These are phyloP conservation scores for Yarrowia yakushimensis DNA, from an alignment of 805 yeast species.

Conservation along the genomic window DNA sequence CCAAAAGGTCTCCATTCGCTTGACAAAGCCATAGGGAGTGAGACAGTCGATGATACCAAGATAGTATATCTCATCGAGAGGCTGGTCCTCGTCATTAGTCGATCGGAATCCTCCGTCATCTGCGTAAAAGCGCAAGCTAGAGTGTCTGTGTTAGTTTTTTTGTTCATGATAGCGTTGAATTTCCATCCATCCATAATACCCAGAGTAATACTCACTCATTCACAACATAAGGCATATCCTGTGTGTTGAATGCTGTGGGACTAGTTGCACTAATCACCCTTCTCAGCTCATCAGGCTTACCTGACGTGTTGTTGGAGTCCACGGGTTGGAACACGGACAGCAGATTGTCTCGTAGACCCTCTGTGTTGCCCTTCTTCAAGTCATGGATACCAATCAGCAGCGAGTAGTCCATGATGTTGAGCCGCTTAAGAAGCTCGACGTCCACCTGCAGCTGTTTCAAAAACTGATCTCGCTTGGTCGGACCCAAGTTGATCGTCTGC, in stretches of 20 bases:
- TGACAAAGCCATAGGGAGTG: conserved; percentile 57
- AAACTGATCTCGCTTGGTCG: conserved; percentile 56
- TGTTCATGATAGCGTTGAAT: neutral
- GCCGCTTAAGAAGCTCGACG: conserved; percentile 62
- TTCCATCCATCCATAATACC: neutral
- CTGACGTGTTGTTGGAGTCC: conserved; percentile 26
- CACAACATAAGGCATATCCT: conserved; percentile 21
- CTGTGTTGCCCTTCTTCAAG: conserved; percentile 39
- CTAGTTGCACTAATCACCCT: conserved; percentile 36
- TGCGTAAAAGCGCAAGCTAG: conserved; percentile 55
- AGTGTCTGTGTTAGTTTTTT: conserved; percentile 20
- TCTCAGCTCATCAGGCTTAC: conserved; percentile 36
- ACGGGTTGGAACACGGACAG: conserved; percentile 40
- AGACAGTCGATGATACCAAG: conserved; percentile 92
- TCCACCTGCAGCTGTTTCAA: conserved; percentile 71
- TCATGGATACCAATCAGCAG: conserved; percentile 85
- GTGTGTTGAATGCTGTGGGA: conserved; percentile 37
- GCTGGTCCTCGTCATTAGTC: conserved; percentile 59
- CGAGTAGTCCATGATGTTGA: conserved; percentile 95
- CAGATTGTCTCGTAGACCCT: conserved; percentile 38
- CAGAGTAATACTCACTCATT: conserved; percentile 7
- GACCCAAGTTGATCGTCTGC: conserved; percentile 70
- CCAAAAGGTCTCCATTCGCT: conserved; percentile 81
- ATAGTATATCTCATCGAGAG: conserved; percentile 70
- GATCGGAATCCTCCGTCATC: conserved; percentile 84